phyloP scores from a whole-genome alignment of 176 grass and related monocot species.

The Paspalum notatum region DNA sequence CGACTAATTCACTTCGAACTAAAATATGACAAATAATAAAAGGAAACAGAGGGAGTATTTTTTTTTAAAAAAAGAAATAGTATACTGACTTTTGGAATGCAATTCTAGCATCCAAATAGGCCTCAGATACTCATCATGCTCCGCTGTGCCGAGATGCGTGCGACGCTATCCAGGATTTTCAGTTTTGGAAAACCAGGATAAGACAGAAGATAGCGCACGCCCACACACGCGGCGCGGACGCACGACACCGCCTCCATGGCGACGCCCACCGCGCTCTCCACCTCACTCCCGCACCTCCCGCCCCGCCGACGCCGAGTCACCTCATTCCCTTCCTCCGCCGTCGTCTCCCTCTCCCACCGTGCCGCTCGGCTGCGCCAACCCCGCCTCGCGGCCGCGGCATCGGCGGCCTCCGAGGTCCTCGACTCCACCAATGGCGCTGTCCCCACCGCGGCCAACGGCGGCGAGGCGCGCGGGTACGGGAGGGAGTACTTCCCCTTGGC shows the following conservation, averaged over 20 bases:
- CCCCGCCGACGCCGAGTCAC: conserved; percentile 31
- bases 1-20: no score
- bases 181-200: conserved; percentile 41
- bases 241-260: conserved; percentile 47
- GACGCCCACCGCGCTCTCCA: conserved; percentile 57
- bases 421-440: conserved; percentile 75
- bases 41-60: no score
- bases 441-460: conserved; percentile 29
- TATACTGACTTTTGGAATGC: no score
- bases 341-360: not conserved
- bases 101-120: not conserved
- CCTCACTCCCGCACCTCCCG: conserved; percentile 53
- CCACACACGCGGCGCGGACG: conserved; percentile 1
- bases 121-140: not conserved
- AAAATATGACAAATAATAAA: no score
- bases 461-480: conserved; percentile 48
- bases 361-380: conserved; percentile 8
- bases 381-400: conserved; percentile 50
- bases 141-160: conserved; percentile 27
- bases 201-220: conserved; percentile 35
- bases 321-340: not conserved
- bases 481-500: conserved; percentile 92
- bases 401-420: conserved; percentile 51
- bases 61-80: no score
- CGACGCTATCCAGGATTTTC: conserved; percentile 16